A percentile compares a stretch with the other conserved stretches of the same genome.
These are phyloP conservation scores for Ustilago cynodontis DNA, from an alignment of 1,284 basidiomycete genomes.

Conservation along the genomic window DNA sequence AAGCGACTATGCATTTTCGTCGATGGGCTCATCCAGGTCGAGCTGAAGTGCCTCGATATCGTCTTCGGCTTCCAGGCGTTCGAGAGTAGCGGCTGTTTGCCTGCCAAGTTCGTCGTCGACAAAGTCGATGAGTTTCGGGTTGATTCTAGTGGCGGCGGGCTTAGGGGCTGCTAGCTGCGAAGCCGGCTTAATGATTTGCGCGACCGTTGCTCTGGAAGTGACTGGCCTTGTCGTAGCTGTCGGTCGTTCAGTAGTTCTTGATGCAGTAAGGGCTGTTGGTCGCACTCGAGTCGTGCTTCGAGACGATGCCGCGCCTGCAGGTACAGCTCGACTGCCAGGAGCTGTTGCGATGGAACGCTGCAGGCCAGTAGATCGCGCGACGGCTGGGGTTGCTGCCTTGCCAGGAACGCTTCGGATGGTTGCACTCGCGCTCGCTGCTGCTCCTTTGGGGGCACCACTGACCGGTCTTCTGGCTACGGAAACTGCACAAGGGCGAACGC, in stretches of 20 bases:
- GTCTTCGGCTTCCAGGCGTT: constrained; percentile 24
- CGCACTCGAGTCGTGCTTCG: neutral
- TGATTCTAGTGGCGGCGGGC: constrained; percentile 19
- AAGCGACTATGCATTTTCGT: neutral
- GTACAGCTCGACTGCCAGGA: constrained; percentile 14
- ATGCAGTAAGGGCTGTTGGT: neutral
- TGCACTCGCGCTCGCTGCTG: neutral
- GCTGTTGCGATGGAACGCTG: constrained; percentile 40
- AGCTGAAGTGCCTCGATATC: constrained; percentile 31
- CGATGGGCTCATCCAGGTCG: constrained; percentile 19
- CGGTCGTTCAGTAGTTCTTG: constrained; percentile 3
- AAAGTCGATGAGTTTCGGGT: constrained; percentile 45
- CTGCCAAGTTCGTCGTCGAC: constrained; percentile 45
- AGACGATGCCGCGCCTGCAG: neutral
- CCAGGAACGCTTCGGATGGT: neutral
- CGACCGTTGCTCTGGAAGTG: neutral
- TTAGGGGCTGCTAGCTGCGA: constrained; percentile 5
- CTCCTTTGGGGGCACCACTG: neutral
- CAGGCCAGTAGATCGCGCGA: constrained; percentile 16
- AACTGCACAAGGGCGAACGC: constrained; percentile 4
- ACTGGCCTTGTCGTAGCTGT: neutral
- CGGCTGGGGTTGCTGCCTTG: constrained; percentile 3
- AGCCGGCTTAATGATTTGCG: neutral
- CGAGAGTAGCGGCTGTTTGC: constrained; percentile 28
- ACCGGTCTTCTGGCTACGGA: neutral